phyloP scores from a whole-genome alignment of 306 rosid genomes.

The Acacia melanoxylon region DNA sequence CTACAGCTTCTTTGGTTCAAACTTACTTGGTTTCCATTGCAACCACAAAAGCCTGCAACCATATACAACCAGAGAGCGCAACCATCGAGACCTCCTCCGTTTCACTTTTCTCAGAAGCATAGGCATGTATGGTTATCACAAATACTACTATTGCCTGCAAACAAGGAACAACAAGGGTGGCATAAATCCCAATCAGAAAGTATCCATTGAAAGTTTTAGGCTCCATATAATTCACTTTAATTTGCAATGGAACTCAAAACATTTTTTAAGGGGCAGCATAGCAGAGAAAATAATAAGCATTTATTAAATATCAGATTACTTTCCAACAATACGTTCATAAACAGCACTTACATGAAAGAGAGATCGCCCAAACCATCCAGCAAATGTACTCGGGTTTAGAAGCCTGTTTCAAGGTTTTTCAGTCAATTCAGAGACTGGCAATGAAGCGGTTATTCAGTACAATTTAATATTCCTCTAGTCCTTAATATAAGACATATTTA shows the following conservation, averaged over 20 bases:
- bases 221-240: slow-evolving; percentile 18
- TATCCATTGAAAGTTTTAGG: slow-evolving; percentile 12
- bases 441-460: slow-evolving; percentile 5
- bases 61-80: slow-evolving; percentile 94
- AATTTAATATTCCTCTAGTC: not conserved
- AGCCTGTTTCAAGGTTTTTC: slow-evolving; percentile 59
- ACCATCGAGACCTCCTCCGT: slow-evolving; percentile 94
- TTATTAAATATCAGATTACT: slow-evolving; percentile 16
- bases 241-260: slow-evolving; percentile 20
- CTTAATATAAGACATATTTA: too few species aligned
- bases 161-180: slow-evolving; percentile 2
- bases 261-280: not conserved
- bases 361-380: slow-evolving; percentile 98
- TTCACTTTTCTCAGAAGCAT: slow-evolving; percentile 90
- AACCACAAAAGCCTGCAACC: slow-evolving; percentile 98
- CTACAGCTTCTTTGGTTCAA: slow-evolving; percentile 8
- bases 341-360: slow-evolving; percentile 86
- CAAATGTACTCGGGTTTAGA: slow-evolving; percentile 95
- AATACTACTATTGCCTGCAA: slow-evolving; percentile 88
- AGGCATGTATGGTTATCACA: slow-evolving; percentile 81
- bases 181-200: slow-evolving; percentile 24
- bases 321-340: slow-evolving; percentile 21
- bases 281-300: slow-evolving; percentile 21
- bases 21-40: slow-evolving; percentile 93
- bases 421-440: slow-evolving; percentile 26